A percentile compares a stretch with the other conserved stretches of the same genome.
phyloP scores from a whole-genome alignment of 1,284 basidiomycete species.

The Ceratobasidium sp. region DNA sequence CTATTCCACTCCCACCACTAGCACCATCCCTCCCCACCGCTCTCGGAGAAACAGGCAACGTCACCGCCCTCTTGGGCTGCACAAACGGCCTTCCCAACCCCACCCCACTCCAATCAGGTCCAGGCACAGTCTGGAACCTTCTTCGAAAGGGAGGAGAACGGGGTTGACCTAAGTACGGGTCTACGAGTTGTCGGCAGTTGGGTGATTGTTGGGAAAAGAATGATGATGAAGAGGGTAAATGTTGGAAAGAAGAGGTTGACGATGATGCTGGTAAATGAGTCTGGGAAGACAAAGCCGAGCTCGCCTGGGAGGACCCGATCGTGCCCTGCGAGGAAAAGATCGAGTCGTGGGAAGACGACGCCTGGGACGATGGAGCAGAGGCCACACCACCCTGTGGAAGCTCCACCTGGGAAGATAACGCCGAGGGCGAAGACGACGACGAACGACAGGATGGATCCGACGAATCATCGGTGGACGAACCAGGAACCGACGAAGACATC shows the following conservation, averaged over 20 bases:
- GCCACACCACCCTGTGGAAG: not conserved
- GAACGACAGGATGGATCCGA: not conserved
- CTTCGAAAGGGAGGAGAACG: slow-evolving; percentile 10
- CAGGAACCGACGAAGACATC: not conserved
- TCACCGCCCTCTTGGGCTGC: not conserved
- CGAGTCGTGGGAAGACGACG: slow-evolving; percentile 33
- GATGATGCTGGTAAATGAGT: not conserved
- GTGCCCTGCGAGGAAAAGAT: slow-evolving; percentile 36
- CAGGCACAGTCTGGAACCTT: not conserved
- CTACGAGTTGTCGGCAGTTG: not conserved
- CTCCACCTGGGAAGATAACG: slow-evolving; percentile 20
- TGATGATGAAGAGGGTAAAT: not conserved
- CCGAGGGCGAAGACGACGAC: not conserved
- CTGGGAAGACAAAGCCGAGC: slow-evolving; percentile 2
- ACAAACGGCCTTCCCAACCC: not conserved
- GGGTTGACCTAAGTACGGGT: not conserved
- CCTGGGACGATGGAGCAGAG: not conserved
- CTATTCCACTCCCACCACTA: not conserved
- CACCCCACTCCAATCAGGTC: not conserved
- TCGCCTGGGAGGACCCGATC: not conserved
- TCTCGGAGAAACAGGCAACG: slow-evolving; percentile 1
- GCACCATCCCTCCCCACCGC: no score
- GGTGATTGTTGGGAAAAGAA: no score
- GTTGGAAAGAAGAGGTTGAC: no score
- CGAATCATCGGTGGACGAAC: not conserved